phyloP scores from a whole-genome alignment of 2,329 filamentous ascomycete species.

The Sclerotinia sclerotiorum region DNA sequence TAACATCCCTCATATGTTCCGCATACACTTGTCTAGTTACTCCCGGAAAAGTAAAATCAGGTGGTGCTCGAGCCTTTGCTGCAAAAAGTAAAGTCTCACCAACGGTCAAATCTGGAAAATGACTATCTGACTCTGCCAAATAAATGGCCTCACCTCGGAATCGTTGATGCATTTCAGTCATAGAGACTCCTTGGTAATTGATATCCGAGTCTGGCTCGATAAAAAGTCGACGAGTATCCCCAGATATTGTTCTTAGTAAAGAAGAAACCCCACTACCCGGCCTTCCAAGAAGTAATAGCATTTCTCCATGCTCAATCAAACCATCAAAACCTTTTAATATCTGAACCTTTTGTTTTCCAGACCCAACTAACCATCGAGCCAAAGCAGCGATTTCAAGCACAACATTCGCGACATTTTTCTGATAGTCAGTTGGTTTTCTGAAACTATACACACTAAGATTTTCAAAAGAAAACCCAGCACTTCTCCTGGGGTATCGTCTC shows the following conservation, averaged over 20 bases:
- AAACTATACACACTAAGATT: constrained; percentile 69
- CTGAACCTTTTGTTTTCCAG: constrained; percentile 49
- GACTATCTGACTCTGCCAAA: constrained; percentile 71
- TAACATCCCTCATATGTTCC: constrained; percentile 48
- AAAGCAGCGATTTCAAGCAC: constrained; percentile 50
- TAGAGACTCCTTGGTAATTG: constrained; percentile 62
- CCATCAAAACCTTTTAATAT: constrained; percentile 66
- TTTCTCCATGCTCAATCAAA: constrained; percentile 60
- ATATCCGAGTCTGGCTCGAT: constrained; percentile 52
- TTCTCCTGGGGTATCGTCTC: constrained; percentile 44
- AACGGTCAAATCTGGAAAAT: constrained; percentile 73
- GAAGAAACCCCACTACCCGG: constrained; percentile 63
- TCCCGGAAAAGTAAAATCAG: constrained; percentile 55
- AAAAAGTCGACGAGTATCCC: constrained; percentile 56
- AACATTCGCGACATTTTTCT: constrained; percentile 63
- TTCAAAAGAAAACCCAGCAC: constrained; percentile 64
- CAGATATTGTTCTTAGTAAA: constrained; percentile 56
- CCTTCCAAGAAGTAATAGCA: constrained; percentile 65
- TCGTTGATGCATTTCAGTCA: constrained; percentile 53
- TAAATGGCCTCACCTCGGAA: constrained; percentile 64
- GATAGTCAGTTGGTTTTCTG: constrained; percentile 67
- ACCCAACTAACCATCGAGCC: constrained; percentile 51
- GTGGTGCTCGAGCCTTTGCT: constrained; percentile 64
- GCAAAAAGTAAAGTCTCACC: constrained; percentile 73
- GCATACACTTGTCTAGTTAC: constrained; percentile 57